These are phyloP conservation scores for Blepharisma stoltei DNA, from an alignment of 73 alveolate genomes.

Conservation along the genomic window DNA sequence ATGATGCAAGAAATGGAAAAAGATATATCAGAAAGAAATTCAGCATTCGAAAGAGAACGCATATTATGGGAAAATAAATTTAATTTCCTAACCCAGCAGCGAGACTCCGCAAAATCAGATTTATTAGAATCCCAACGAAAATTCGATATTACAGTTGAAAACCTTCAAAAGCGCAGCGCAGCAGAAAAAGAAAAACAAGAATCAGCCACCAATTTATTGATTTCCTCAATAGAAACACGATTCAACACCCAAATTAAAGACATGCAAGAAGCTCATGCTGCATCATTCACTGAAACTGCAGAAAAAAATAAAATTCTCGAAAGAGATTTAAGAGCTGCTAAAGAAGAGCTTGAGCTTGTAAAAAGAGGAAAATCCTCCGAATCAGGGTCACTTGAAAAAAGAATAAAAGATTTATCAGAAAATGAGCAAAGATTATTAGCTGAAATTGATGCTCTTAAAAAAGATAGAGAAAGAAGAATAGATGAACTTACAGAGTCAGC, in stretches of 20 bases:
- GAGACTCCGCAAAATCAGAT: slow-evolving; percentile 73
- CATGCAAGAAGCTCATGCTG: slow-evolving; percentile 55
- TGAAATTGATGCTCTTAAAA: slow-evolving; percentile 67
- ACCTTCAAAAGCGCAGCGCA: slow-evolving; percentile 69
- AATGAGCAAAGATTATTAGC: slow-evolving; percentile 66
- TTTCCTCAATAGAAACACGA: slow-evolving; percentile 73
- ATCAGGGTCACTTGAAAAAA: slow-evolving; percentile 76
- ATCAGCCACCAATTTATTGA: slow-evolving; percentile 40
- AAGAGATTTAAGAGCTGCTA: slow-evolving; percentile 73
- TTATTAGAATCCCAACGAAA: slow-evolving; percentile 70
- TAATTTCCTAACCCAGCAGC: slow-evolving; percentile 1
- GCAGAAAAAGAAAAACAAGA: slow-evolving; percentile 80
- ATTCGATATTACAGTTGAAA: slow-evolving; percentile 85
- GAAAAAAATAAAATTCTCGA: slow-evolving; percentile 74
- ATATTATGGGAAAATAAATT: slow-evolving; percentile 28
- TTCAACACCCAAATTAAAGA: slow-evolving; percentile 87
- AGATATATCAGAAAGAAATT: slow-evolving; percentile 15
- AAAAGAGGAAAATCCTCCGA: slow-evolving; percentile 72
- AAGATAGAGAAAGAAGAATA: slow-evolving; percentile 81
- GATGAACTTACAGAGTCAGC: slow-evolving; percentile 62
- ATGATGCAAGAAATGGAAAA: slow-evolving; percentile 24
- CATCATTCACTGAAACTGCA: slow-evolving; percentile 31
- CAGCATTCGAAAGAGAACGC: slow-evolving; percentile 29
- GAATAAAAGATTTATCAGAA: slow-evolving; percentile 69
- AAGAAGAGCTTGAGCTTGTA: slow-evolving; percentile 78